Percentiles rank a stretch among this genome's conserved stretches.
These are phyloP conservation scores for Protomyces arabidopsidicola DNA, from an alignment of 1,139 yeast genomes.

Conservation along the genomic window DNA sequence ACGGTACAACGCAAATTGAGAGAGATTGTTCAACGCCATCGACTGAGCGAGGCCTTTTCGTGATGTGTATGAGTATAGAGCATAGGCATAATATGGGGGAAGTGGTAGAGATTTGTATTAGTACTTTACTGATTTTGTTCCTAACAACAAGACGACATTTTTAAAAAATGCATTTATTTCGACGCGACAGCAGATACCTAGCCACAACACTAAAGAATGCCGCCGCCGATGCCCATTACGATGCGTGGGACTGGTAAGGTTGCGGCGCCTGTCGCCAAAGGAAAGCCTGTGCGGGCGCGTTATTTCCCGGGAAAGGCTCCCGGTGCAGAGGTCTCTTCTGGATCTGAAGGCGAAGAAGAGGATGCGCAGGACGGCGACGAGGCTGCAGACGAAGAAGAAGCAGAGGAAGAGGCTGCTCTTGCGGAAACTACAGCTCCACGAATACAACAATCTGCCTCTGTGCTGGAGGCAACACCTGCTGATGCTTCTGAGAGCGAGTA, in stretches of 20 bases:
- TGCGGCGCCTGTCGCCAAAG: not conserved
- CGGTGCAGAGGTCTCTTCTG: not conserved
- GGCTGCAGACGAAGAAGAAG: not conserved
- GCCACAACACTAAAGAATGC: not conserved
- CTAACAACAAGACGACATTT: too few relatives aligned
- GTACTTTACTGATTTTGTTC: too few relatives aligned
- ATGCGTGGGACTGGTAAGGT: not conserved
- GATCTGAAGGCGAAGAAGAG: not conserved
- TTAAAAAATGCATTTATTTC: not conserved
- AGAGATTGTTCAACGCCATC: conserved; percentile 7
- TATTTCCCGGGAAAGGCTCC: not conserved
- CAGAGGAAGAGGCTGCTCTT: not conserved
- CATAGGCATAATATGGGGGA: not conserved
- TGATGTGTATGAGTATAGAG: not conserved
- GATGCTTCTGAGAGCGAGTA: not conserved
- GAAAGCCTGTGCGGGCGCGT: not conserved
- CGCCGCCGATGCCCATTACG: not conserved
- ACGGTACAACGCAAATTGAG: conserved; percentile 13
- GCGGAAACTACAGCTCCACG: not conserved
- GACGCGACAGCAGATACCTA: not conserved
- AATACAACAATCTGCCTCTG: not conserved
- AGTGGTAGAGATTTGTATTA: too few relatives aligned
- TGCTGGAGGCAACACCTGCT: not conserved
- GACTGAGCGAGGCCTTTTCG: conserved; percentile 2
- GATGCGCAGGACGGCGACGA: not conserved